Evolutionary conservation across 176 grass and related monocot genomes (phyloP), one percentile per base, ranked within the genome.

Genomic region (Tuctoria greenei): DNA sequence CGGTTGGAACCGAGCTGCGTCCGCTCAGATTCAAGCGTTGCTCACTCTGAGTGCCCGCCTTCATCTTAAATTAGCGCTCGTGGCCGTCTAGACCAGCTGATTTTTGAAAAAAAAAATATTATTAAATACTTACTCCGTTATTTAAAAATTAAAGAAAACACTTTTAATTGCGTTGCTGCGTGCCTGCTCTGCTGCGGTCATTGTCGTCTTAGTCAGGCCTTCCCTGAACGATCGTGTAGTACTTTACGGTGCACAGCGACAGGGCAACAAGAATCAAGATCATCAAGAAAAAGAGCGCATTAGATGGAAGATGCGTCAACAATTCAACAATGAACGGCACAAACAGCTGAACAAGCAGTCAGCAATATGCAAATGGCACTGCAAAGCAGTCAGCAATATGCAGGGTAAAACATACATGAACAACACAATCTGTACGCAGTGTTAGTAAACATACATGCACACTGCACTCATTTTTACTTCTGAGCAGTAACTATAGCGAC

Each of bases 381-480:
- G 69, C 69, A 12, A 31, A 23, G 56, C 25, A 84, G 34, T 34
- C 62, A 66, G 36, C 75, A 34, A 55, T 47, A 56, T 47, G 27
- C 31, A 36, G 38, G 4, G 46, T 54, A 66, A 13, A 63, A 23
- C 45, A 55, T 36, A 55, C 75, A 37, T 6, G n/a, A 23, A 39
- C 49, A 13, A 2, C 23, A 55, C 62, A 57, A 78, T 67, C 23
- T 67, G 63, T 41, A 28, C 67, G 36, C 64, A n/a, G 42, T 4
- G 43, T 4, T 67, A 67, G 49, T 57, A 78, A 56, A 66, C 23
- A 64, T n/a, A 13, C 44, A 64, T 71, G 82, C 74, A 13, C 45
- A 64, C n/a, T 84, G 73, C 66, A 71, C 45, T 84, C 78, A 78
- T 21, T 54, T 54, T 21, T 10, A 20, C 9, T 10, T 7, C 51